Conservation (phyloP, 2,329 filamentous ascomycete species). For the Coniella lustricola region DNA sequence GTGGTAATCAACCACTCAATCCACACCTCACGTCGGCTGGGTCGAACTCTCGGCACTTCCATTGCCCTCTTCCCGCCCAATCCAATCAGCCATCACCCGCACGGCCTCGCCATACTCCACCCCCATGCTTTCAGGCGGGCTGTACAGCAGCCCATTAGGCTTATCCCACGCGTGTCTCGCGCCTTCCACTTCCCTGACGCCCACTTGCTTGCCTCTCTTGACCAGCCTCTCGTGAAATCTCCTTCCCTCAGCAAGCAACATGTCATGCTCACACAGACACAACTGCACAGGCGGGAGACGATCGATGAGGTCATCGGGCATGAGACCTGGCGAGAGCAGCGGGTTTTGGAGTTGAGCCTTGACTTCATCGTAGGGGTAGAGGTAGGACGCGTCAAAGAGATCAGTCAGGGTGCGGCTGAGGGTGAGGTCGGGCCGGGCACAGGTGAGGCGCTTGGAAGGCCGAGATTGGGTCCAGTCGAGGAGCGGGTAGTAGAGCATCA, state of each 20-base stretch:
- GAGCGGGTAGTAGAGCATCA: slow-evolving; percentile 56
- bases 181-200: slow-evolving; percentile 39
- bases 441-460: slow-evolving; percentile 47
- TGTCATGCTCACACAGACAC: slow-evolving; percentile 58
- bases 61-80: slow-evolving; percentile 7
- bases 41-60: background rate
- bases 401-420: slow-evolving; percentile 51
- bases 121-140: slow-evolving; percentile 6
- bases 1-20: background rate
- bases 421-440: slow-evolving; percentile 48
- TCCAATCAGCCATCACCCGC: slow-evolving; percentile 9
- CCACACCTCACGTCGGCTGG: background rate
- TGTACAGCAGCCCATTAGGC: slow-evolving; percentile 28
- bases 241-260: slow-evolving; percentile 55
- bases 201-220: slow-evolving; percentile 45
- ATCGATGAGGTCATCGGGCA: slow-evolving; percentile 43
- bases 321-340: slow-evolving; percentile 51
- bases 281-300: slow-evolving; percentile 48
- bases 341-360: slow-evolving; percentile 40
- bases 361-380: slow-evolving; percentile 43
- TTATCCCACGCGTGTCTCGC: slow-evolving; percentile 63
- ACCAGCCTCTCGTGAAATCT: slow-evolving; percentile 53
- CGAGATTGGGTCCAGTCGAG: slow-evolving; percentile 54
- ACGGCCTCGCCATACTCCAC: slow-evolving; percentile 15
- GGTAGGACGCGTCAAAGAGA: slow-evolving; percentile 56